Conservation (phyloP, 139 green algal genomes). For the Coelastrella sp. region DNA sequence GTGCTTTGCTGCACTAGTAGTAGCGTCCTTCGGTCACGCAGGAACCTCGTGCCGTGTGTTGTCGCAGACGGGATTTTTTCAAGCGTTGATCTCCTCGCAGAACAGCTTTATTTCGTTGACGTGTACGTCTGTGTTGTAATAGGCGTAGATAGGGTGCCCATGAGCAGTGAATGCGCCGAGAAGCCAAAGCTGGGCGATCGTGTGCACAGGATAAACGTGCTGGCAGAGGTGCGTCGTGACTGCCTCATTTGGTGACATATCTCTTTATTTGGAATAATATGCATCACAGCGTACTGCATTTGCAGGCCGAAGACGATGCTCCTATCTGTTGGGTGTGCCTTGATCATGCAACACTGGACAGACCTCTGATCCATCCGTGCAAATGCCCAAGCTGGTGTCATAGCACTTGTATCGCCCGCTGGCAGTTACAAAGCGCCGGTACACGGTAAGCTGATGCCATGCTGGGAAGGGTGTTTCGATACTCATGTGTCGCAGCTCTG, state of each 20-base stretch:
- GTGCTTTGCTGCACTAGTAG: too few species aligned
- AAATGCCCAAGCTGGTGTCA: conserved; percentile 81
- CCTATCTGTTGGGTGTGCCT: conserved; percentile 89
- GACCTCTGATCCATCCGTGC: conserved; percentile 70
- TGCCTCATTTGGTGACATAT: too few species aligned
- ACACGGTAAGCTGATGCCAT: conserved; percentile 64
- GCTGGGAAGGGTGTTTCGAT: background rate
- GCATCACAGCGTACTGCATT: background rate
- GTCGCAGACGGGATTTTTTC: too few species aligned
- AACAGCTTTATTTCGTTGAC: background rate
- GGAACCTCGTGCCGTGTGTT: too few species aligned
- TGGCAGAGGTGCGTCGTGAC: background rate
- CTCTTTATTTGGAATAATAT: background rate
- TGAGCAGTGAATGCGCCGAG: conserved; percentile 2
- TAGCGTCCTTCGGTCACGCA: too few species aligned
- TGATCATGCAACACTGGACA: conserved; percentile 53
- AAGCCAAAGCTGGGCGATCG: background rate
- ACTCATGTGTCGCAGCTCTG: too few species aligned
- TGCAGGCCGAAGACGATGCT: conserved; percentile 50
- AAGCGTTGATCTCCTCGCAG: background rate
- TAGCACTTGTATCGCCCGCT: conserved; percentile 77
- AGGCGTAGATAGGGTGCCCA: background rate
- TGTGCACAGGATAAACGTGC: conserved; percentile 16
- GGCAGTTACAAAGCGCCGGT: conserved; percentile 89
- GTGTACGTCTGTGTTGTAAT: background rate